Evolutionary conservation across 306 rosid species (phyloP).

Genomic region (Alnus rubra): DNA sequence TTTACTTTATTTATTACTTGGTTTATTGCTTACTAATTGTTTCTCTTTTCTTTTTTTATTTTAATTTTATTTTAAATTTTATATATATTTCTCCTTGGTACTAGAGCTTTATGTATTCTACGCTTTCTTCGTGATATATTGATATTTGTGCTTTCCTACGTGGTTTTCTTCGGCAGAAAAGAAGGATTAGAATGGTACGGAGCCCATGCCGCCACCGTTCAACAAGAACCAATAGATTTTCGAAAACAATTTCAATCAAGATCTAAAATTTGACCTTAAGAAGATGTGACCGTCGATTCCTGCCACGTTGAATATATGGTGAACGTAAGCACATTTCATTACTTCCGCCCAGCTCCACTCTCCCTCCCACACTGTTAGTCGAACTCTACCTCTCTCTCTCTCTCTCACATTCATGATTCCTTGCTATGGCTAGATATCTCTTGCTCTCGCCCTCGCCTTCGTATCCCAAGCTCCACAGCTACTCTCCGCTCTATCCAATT

Average conservation of each 20-base stretch:
- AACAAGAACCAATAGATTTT: background rate
- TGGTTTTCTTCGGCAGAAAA: too few relatives aligned
- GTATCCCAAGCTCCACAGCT: slow-evolving; percentile 13
- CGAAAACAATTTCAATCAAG: background rate
- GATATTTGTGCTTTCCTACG: too few relatives aligned
- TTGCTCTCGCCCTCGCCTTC: slow-evolving; percentile 15
- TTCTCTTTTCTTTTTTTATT: too few relatives aligned
- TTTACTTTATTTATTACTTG: too few relatives aligned
- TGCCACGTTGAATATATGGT: background rate
- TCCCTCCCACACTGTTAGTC: background rate
- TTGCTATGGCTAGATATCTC: slow-evolving; percentile 16
- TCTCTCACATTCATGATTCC: background rate
- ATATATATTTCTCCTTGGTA: too few relatives aligned
- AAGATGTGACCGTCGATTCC: background rate
- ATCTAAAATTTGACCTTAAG: background rate
- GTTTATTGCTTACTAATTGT: too few relatives aligned
- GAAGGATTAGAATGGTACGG: too few relatives aligned
- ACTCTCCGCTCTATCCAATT: background rate
- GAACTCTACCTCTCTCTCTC: background rate
- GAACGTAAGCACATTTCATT: background rate
- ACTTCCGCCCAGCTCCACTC: background rate
- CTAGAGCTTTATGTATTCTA: too few relatives aligned
- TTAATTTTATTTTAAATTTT: too few relatives aligned
- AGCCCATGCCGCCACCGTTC: background rate
- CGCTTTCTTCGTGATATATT: too few relatives aligned